A percentile compares a stretch with the other conserved stretches of the same genome.
Conservation (phyloP, 495 filamentous ascomycete genomes). For the Peziza echinospora region DNA sequence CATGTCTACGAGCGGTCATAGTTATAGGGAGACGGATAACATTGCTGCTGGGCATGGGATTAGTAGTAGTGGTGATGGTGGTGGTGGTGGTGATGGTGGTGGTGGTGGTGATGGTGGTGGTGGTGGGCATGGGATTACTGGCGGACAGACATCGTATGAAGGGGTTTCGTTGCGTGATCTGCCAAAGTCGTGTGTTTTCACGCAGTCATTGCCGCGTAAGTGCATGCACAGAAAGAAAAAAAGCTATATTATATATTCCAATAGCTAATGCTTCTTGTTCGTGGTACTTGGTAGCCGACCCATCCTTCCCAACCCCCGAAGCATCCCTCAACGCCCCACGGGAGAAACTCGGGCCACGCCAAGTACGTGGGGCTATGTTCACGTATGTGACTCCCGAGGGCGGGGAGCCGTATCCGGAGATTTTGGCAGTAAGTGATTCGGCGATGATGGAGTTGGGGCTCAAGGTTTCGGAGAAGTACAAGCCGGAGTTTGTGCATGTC, state of each 20-base stretch:
- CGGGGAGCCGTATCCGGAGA: conserved; percentile 39
- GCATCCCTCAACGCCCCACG: conserved; percentile 60
- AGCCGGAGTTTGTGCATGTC: conserved; percentile 49
- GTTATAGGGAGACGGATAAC: no score
- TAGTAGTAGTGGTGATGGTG: no score
- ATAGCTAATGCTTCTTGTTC: no score
- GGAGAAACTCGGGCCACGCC: conserved; percentile 50
- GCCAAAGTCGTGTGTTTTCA: background rate
- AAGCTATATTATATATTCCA: no score
- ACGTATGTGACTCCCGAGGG: conserved; percentile 71
- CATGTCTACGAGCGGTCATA: no score
- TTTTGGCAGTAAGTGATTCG: conserved; percentile 53
- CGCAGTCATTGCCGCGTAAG: no score
- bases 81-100: no score
- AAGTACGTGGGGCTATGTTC: conserved; percentile 69
- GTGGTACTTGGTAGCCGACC: conserved; percentile 52
- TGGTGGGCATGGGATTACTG: no score
- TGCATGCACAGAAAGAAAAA: no score
- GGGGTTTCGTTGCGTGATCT: background rate
- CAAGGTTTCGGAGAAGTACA: conserved; percentile 38
- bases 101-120: no score
- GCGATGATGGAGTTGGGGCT: conserved; percentile 67
- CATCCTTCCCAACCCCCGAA: conserved; percentile 56
- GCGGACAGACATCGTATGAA: no score
- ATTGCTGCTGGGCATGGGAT: no score